Evolutionary conservation across 2,329 filamentous ascomycete genomes (phyloP), one percentile per base, ranked within the genome.

Genomic region (Aspergillus nomiae): DNA sequence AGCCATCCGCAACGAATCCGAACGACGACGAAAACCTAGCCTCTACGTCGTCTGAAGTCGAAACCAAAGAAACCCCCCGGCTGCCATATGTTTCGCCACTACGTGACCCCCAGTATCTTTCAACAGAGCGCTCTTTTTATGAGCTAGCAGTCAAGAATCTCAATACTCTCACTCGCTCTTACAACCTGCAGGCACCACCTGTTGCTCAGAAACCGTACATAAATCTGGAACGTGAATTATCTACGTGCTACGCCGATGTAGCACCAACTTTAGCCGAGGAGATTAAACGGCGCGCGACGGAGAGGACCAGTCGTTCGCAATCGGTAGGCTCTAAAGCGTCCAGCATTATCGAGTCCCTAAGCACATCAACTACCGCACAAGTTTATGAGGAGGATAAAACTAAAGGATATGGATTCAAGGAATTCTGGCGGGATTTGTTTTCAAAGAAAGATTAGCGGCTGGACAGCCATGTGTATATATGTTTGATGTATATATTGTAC

Each of bases 181-280:
- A 99, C 82, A 98, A 98, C 71, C 86, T 98, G 3, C 94, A 96
- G 88, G 94, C 95, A 0, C 95, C 95, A 0, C 90, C 92, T 60
- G 84, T 97, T 1, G 94, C 94, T 2, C 96, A 95, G 79, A 97
- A 97, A 77, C 92, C 94, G 0, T 98, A 98, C 77, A 93, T 92
- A 73, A 89, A 85, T 2, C 86, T 98, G 9, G 87, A 93, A 51
- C 87, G 94, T 56, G 95, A 99, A 78, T 83, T 98, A 19, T 85
- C 84, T 34, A 83, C 86, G 3, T 97, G 94, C 75, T 98, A 89
- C 73, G 90, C 92, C 0, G 94, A 97, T 64, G 89, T 96, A 1
- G 94, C 94, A 8, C 92, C 92, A 0, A 81, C 85, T 54, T 77
- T 98, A 4, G 87, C 92, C 0, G 83, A 85, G 2, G 89, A 89